These are phyloP conservation scores for Cryphonectria nitschkei DNA, from an alignment of 2,329 filamentous ascomycete genomes.

Conservation along the genomic window DNA sequence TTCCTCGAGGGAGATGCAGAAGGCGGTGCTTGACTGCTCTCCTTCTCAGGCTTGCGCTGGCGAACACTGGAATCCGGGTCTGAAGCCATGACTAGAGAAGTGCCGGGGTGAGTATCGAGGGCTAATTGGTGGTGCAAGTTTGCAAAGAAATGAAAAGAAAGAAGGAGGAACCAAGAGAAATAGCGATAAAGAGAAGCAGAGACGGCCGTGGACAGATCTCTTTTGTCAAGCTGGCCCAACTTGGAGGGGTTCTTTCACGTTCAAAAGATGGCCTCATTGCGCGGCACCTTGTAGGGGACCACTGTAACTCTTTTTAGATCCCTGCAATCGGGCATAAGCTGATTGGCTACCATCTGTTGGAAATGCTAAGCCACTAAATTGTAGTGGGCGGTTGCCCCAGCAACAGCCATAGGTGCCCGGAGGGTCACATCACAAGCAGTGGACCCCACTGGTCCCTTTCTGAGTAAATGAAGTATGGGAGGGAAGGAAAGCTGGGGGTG, in stretches of 20 bases:
- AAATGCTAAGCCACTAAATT: neutral
- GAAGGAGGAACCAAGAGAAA: neutral
- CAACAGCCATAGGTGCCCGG: conserved; percentile 12
- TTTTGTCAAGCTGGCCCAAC: neutral
- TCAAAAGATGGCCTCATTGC: neutral
- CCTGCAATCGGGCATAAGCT: conserved; percentile 9
- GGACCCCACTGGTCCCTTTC: neutral
- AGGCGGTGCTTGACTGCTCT: conserved; percentile 2
- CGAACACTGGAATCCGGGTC: conserved; percentile 27
- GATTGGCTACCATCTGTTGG: conserved; percentile 12
- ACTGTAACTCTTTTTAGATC: neutral
- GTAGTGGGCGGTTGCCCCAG: conserved; percentile 9
- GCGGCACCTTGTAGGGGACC: neutral
- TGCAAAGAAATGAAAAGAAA: neutral
- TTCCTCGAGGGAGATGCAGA: conserved; percentile 15
- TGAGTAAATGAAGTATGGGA: neutral
- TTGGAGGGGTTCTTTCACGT: neutral
- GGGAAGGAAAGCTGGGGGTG: neutral
- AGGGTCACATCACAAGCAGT: neutral
- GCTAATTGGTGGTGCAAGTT: neutral
- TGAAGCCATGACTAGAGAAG: conserved; percentile 18
- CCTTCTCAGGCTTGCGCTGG: conserved; percentile 23
- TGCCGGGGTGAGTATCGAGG: neutral
- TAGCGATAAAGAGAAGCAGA: neutral
- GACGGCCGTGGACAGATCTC: conserved; percentile 1